phyloP scores from a whole-genome alignment of 345 rosid species.

The Gossypioides kirkii region DNA sequence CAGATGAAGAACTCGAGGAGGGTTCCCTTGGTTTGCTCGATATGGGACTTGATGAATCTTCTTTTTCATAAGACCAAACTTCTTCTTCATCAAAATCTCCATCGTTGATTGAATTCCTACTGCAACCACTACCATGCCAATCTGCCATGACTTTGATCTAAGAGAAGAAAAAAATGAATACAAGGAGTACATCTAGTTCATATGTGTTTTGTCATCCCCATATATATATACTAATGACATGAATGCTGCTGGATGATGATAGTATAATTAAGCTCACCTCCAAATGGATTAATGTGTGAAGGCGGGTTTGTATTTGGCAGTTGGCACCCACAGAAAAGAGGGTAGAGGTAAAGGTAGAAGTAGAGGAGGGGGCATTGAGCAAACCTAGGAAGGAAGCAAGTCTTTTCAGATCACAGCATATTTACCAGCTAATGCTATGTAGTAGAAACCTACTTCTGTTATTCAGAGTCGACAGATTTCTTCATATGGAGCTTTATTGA shows the following conservation, averaged over 20 bases:
- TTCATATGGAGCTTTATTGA: conserved; percentile 7
- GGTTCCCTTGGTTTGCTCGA: conserved; percentile 31
- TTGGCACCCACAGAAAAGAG: conserved; percentile 14
- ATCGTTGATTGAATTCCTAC: conserved; percentile 27
- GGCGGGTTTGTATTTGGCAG: conserved; percentile 9
- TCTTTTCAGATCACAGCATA: conserved; percentile 12
- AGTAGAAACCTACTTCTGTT: background rate
- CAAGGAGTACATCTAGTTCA: too few relatives aligned
- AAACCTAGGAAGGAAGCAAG: conserved; percentile 11
- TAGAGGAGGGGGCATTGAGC: conserved; percentile 5
- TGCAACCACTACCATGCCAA: conserved; percentile 25
- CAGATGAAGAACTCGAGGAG: conserved; percentile 32
- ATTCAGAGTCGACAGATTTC: background rate
- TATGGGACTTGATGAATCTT: conserved; percentile 33
- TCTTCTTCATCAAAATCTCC: conserved; percentile 79
- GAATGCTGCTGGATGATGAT: too few relatives aligned
- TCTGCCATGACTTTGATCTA: conserved; percentile 29
- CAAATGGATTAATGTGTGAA: background rate
- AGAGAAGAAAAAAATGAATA: too few relatives aligned
- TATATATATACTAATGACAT: too few relatives aligned
- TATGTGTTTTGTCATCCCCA: too few relatives aligned
- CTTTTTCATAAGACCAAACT: conserved; percentile 47
- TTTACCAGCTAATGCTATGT: conserved; percentile 8
- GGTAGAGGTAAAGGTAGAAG: background rate
- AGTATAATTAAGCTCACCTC: background rate